Percentiles rank a stretch among this genome's conserved stretches.
Evolutionary conservation across 345 rosid genomes (phyloP).

Genomic region (Lumnitzera littorea): DNA sequence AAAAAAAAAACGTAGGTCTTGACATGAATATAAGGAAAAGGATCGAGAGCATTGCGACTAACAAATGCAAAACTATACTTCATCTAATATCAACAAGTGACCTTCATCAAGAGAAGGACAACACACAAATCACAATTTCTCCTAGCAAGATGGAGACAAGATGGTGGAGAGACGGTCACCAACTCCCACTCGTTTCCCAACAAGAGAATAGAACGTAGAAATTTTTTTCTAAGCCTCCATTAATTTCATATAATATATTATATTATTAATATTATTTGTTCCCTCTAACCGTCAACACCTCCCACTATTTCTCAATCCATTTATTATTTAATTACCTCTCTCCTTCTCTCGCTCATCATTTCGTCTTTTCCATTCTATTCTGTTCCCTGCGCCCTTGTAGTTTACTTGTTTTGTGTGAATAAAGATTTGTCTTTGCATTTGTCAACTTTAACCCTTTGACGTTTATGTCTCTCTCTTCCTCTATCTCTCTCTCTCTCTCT

Average conservation of each 20-base stretch:
- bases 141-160: background rate
- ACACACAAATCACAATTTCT: no score
- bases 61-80: no score
- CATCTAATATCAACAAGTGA: no score
- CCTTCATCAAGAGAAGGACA: no score
- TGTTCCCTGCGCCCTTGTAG: background rate
- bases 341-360: background rate
- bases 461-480: background rate
- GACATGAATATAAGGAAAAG: no score
- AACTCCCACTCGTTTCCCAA: conserved; percentile 65
- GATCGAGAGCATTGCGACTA: no score
- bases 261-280: conserved; percentile 1
- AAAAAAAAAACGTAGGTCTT: no score
- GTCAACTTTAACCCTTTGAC: background rate
- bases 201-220: conserved; percentile 40
- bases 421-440: background rate
- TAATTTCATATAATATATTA: background rate
- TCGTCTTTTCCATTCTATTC: background rate
- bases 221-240: conserved; percentile 5
- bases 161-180: conserved; percentile 32
- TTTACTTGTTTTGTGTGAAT: background rate
- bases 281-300: background rate
- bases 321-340: conserved; percentile 15
- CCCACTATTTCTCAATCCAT: background rate
- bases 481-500: background rate